A percentile compares a stretch with the other conserved stretches of the same genome.
These are phyloP conservation scores for Hortiboletus campestris DNA, from an alignment of 768 basidiomycete species.

Conservation along the genomic window DNA sequence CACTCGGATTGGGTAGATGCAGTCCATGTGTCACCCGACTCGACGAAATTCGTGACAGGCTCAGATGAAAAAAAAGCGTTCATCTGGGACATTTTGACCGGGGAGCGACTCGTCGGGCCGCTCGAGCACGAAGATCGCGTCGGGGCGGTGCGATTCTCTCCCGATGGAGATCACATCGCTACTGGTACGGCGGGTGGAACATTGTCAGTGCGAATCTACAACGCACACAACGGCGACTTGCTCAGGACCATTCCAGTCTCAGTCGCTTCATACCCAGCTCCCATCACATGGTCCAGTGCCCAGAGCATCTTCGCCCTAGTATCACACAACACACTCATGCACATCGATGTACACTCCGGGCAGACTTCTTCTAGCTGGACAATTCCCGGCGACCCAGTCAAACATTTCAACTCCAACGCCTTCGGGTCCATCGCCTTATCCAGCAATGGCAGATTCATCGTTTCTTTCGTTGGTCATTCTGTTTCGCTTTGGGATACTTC, in stretches of 20 bases:
- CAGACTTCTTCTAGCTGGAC: conserved; percentile 1
- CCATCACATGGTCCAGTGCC: background rate
- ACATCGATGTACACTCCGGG: background rate
- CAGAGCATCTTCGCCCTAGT: background rate
- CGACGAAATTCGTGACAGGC: conserved; percentile 4
- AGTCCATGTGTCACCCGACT: conserved; percentile 7
- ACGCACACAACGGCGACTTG: background rate
- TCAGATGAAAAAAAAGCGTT: background rate
- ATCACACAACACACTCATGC: background rate
- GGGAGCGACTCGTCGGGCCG: conserved; percentile 5
- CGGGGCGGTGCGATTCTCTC: conserved; percentile 9
- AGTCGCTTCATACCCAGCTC: background rate
- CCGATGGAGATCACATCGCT: background rate
- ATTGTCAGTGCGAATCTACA: conserved; percentile 6
- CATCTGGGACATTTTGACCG: conserved; percentile 8
- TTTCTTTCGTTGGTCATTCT: background rate
- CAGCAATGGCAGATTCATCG: background rate
- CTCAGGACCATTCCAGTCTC: conserved; percentile 1
- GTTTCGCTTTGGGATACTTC: conserved; percentile 8
- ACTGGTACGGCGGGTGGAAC: background rate
- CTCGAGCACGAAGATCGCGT: background rate
- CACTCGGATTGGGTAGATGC: background rate
- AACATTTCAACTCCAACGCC: too few relatives aligned
- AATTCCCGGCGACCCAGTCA: background rate
- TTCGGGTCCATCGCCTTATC: background rate